Conservation (phyloP, 2,329 filamentous ascomycete species). For the Aspergillus niger region DNA sequence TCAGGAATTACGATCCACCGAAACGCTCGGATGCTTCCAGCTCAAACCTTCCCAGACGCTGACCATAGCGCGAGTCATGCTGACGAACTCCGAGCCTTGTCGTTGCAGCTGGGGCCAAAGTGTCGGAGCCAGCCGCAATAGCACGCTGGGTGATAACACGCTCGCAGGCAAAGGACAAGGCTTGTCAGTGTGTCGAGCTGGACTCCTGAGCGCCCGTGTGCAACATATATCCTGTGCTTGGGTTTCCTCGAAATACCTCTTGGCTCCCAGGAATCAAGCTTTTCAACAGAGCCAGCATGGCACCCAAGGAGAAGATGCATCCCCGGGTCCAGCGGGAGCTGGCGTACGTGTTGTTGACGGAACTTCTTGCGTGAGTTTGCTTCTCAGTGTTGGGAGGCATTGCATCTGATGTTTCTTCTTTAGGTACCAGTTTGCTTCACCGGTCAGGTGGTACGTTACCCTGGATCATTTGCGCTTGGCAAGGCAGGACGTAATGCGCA, state of each 20-base stretch:
- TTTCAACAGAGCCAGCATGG: background rate
- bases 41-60: background rate
- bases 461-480: background rate
- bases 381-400: background rate
- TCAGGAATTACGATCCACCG: background rate
- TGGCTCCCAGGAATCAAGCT: background rate
- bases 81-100: background rate
- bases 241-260: slow-evolving; percentile 5
- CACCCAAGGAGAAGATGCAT: background rate
- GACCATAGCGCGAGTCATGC: background rate
- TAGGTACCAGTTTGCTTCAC: slow-evolving; percentile 9
- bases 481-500: background rate
- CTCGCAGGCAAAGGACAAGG: background rate
- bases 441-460: slow-evolving; percentile 1
- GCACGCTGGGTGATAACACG: background rate
- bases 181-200: background rate
- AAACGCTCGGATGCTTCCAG: background rate
- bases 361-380: background rate
- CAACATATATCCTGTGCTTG: background rate
- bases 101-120: background rate
- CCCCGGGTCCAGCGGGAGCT: slow-evolving; percentile 5
- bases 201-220: too few relatives aligned
- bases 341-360: slow-evolving; percentile 3
- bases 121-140: background rate
- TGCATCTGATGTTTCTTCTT: background rate